Percentiles rank a stretch among this genome's conserved stretches.
Evolutionary conservation across 78 protist species (phyloP).

Genomic region (Corallochytrium limacisporum): DNA sequence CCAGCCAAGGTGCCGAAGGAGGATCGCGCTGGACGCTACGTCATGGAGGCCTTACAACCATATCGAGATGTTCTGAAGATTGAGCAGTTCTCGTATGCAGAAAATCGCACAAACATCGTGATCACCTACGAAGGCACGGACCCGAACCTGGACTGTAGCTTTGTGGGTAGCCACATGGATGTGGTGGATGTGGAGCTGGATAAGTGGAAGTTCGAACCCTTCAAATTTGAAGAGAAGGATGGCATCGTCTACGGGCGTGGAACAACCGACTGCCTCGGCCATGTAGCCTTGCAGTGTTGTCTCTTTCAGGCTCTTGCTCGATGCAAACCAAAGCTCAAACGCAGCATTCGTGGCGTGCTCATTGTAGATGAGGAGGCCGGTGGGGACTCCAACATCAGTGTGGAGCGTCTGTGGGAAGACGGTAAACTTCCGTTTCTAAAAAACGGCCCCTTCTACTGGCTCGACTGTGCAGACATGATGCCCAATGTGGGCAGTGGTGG

Average conservation of each 20-base stretch:
- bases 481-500: constrained; percentile 54
- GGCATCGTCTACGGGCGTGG: constrained; percentile 54
- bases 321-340: not conserved
- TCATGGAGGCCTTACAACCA: too few species aligned
- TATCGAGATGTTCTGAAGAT: too few species aligned
- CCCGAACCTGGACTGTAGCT: too few species aligned
- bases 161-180: too few species aligned
- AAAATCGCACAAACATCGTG: too few species aligned
- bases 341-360: not conserved
- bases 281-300: not conserved
- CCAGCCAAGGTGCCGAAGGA: too few species aligned
- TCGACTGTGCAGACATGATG: too few species aligned
- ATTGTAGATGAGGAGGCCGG: not conserved
- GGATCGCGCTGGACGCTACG: too few species aligned
- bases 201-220: constrained; percentile 46
- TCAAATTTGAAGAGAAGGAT: constrained; percentile 27
- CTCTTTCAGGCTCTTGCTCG: not conserved
- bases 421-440: not conserved
- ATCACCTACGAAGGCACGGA: too few species aligned
- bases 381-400: not conserved
- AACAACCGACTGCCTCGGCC: constrained; percentile 62
- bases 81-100: too few species aligned
- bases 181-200: constrained; percentile 46
- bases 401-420: not conserved
- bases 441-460: constrained; percentile 30